phyloP scores from a whole-genome alignment of 2,329 filamentous ascomycete species.

The Bipolaris cookei region DNA sequence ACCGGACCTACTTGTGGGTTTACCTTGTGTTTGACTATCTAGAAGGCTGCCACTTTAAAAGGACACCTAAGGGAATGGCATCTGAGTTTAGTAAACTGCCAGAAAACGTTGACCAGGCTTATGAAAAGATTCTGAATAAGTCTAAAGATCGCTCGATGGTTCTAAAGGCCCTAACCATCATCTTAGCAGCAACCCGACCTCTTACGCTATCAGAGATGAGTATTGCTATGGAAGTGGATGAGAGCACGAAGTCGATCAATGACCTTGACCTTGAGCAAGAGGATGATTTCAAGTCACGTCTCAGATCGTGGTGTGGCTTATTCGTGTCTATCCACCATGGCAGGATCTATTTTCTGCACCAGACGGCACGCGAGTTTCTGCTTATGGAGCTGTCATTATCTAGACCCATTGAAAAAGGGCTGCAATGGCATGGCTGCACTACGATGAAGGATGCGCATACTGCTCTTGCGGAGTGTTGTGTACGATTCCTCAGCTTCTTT shows the following conservation, averaged over 20 bases:
- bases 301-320: not conserved
- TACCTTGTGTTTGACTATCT: constrained; percentile 26
- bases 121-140: constrained; percentile 22
- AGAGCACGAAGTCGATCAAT: not conserved
- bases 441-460: not conserved
- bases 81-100: constrained; percentile 15
- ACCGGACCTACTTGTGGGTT: constrained; percentile 30
- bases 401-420: not conserved
- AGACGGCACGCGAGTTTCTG: not conserved
- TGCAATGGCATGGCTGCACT: not conserved
- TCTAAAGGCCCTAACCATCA: not conserved
- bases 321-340: not conserved
- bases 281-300: not conserved
- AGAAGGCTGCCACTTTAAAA: constrained; percentile 12
- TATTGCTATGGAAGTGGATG: not conserved
- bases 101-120: constrained; percentile 19
- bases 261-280: not conserved
- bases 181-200: not conserved
- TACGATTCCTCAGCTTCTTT: not conserved
- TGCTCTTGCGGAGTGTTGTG: not conserved
- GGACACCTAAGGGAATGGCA: constrained; percentile 17
- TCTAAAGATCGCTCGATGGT: constrained; percentile 13
- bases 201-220: not conserved
- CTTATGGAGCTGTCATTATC: not conserved
- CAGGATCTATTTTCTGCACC: not conserved